Base-by-base conservation (phyloP, 345 rosid genomes). In the Eucalyptus erythrocorys region DNA sequence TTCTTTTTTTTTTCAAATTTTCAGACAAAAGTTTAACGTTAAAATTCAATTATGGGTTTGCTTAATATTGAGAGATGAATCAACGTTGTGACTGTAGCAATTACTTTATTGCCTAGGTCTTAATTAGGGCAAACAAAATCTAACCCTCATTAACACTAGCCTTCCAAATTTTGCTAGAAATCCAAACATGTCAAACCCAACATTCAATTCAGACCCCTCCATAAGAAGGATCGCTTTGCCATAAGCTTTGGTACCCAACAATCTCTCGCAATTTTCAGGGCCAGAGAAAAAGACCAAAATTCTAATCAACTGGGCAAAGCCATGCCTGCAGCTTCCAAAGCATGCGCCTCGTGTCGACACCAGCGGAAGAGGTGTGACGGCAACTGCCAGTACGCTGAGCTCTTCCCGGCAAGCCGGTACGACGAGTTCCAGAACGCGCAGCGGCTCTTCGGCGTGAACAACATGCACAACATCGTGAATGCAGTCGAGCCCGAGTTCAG, bases 311-410 rank as follows among this genome's bases (percentile, higher is more conserved):
- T 37, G 81, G 81, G 12, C 42, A 51, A 71, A 71, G 9, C 84
- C 47, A 76, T 76, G 84, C 47, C 84, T 21, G 26, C 47, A 76
- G 26, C 84, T 40, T 76, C 84, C 84, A 76, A 84, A 48, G 42
- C 90, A 16, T 91, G 92, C 51, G 88, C 90, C 2, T 50, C 90
- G 8, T 91, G 92, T 87, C 87, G 64, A 48, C 86, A 68, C 26
- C 92, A 89, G 48, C 49, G 90, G 45, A 90, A 86, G 42, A 87
- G 84, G 51, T 91, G 91, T 13, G 82, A 90, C 26, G 86, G 57
- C n/a, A 37, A 43, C 64, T 91, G 92, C 13, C 88, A 86, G 30
- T 55, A 82, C 6, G 88, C 91, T 13, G 89, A 87, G 40, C 89
- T 82, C 87, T 91, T 91, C 81, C 91, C 90, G 7, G 80, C 53